Percentiles rank a stretch among this genome's conserved stretches.
Conservation (phyloP, 2,329 filamentous ascomycete species). For the Geosmithia flava region DNA sequence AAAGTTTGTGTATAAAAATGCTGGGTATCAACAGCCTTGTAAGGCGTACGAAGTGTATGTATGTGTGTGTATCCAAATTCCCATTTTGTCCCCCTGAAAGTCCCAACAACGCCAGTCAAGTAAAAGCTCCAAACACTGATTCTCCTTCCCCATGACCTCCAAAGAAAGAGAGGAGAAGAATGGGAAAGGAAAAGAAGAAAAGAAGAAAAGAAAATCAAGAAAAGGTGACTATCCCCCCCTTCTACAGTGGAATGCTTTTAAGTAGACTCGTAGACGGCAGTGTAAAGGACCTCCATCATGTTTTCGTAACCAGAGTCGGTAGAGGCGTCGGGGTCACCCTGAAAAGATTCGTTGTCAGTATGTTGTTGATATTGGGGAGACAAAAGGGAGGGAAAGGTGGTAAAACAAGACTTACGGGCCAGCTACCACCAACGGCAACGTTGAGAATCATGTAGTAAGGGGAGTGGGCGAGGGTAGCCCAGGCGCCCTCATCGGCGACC, state of each 20-base stretch:
- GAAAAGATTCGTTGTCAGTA: neutral
- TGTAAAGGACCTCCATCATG: constrained; percentile 28
- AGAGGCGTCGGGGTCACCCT: constrained; percentile 19
- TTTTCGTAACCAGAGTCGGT: constrained; percentile 22
- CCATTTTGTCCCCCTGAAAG: neutral
- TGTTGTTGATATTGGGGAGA: neutral
- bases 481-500: constrained; percentile 26
- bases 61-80: neutral
- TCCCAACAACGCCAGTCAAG: neutral
- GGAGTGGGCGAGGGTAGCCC: constrained; percentile 27
- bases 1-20: neutral
- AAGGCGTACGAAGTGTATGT: neutral
- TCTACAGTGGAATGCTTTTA: neutral
- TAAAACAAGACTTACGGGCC: constrained; percentile 17
- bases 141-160: neutral
- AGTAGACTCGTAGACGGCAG: constrained; percentile 22
- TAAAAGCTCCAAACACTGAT: neutral
- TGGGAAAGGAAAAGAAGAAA: neutral
- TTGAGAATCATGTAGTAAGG: constrained; percentile 34
- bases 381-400: neutral
- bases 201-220: neutral
- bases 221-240: neutral
- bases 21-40: neutral
- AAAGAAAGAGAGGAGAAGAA: too few species aligned
- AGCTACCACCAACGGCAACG: constrained; percentile 32